Evolutionary conservation across 2,329 filamentous ascomycete species (phyloP).

Genomic region (Rutstroemia sp.): DNA sequence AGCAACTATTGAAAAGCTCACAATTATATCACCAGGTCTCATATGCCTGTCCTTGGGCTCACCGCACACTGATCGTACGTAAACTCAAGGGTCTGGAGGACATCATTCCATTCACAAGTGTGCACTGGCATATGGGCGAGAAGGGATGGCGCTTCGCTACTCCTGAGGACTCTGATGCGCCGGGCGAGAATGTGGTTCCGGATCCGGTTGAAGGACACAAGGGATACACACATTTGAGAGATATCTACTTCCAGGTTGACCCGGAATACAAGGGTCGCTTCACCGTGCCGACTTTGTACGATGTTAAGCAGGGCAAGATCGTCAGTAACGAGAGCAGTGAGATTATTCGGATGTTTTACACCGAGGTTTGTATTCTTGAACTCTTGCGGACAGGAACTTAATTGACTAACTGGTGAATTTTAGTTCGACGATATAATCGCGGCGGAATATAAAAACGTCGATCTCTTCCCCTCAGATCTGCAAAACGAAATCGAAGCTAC

Average conservation of each 20-base stretch:
- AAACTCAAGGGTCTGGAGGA: slow-evolving; percentile 90
- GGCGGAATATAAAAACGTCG: slow-evolving; percentile 49
- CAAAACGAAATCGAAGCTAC: slow-evolving; percentile 61
- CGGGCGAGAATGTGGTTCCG: slow-evolving; percentile 56
- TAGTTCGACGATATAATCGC: slow-evolving; percentile 68
- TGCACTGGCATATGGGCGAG: slow-evolving; percentile 57
- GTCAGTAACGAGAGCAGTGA: slow-evolving; percentile 81
- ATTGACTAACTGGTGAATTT: slow-evolving; percentile 24
- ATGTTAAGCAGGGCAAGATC: slow-evolving; percentile 57
- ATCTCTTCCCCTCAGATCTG: slow-evolving; percentile 62
- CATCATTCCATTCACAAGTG: slow-evolving; percentile 49
- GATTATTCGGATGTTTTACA: slow-evolving; percentile 78
- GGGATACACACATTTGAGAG: slow-evolving; percentile 56
- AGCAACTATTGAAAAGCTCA: slow-evolving; percentile 44
- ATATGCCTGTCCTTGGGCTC: slow-evolving; percentile 59
- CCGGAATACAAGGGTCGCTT: slow-evolving; percentile 60
- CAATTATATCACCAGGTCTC: slow-evolving; percentile 26
- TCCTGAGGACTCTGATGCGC: slow-evolving; percentile 45
- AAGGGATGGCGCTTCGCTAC: slow-evolving; percentile 62
- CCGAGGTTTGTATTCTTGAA: slow-evolving; percentile 47
- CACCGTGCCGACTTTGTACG: slow-evolving; percentile 62
- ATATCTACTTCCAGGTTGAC: slow-evolving; percentile 61
- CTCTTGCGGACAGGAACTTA: not conserved
- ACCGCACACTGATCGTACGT: slow-evolving; percentile 77
- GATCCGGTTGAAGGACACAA: slow-evolving; percentile 54